Percentiles rank a stretch among this genome's conserved stretches.
phyloP scores from a whole-genome alignment of 345 rosid species.

The Cardamine occulta region DNA sequence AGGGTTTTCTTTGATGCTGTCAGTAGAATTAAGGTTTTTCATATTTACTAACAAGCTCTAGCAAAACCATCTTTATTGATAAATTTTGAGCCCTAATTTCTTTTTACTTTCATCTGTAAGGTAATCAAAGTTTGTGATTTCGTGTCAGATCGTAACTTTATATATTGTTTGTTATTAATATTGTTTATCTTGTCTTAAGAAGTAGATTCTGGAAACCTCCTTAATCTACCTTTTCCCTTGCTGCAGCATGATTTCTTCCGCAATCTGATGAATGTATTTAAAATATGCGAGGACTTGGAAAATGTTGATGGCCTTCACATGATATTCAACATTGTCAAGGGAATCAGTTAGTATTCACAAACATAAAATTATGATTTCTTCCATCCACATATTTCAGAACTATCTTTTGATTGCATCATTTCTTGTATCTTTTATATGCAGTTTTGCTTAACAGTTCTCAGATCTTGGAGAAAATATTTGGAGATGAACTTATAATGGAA shows the following conservation, averaged over 20 bases:
- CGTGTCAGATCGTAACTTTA: no score
- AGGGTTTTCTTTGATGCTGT: conserved; percentile 12
- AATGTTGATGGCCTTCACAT: conserved; percentile 88
- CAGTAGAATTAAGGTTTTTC: neutral
- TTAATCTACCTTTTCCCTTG: conserved; percentile 36
- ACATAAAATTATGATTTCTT: conserved; percentile 20
- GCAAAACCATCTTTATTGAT: conserved; percentile 12
- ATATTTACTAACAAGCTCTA: conserved; percentile 19
- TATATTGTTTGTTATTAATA: conserved; percentile 3
- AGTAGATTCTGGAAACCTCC: conserved; percentile 20
- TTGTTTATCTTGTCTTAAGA: conserved; percentile 5
- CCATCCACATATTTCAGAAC: conserved; percentile 12
- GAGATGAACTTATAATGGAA: conserved; percentile 95
- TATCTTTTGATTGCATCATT: conserved; percentile 21
- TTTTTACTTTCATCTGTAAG: conserved; percentile 5
- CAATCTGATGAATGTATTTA: conserved; percentile 81
- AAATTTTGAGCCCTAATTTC: neutral
- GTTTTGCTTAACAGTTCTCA: conserved; percentile 94
- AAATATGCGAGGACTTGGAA: conserved; percentile 87
- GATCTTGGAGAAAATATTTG: conserved; percentile 88
- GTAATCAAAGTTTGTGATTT: conserved; percentile 29
- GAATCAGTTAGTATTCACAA: conserved; percentile 70
- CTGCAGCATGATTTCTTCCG: conserved; percentile 86
- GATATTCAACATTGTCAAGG: conserved; percentile 91
- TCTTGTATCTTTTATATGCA: conserved; percentile 45